Conservation (phyloP, 2,329 filamentous ascomycete species). For the Tricladium varicosporioides region DNA sequence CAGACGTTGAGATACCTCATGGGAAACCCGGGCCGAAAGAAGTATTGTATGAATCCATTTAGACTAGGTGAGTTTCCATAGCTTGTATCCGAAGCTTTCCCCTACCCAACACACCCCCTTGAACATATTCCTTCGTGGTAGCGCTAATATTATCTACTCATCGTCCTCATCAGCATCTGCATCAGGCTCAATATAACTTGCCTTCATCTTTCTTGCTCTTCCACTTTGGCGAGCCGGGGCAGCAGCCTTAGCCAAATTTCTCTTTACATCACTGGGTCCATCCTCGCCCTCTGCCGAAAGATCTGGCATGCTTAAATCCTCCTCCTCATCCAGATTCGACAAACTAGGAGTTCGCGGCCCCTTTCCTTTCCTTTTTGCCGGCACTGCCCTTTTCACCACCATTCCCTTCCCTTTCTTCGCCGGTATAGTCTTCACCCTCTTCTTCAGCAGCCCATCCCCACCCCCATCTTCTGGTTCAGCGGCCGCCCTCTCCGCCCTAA, state of each 20-base stretch:
- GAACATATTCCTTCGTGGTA: no score
- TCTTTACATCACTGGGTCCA: constrained; percentile 5
- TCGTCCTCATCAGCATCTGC: no score
- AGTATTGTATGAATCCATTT: no score
- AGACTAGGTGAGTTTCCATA: no score
- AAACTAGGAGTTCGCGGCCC: constrained; percentile 42
- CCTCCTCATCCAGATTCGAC: constrained; percentile 36
- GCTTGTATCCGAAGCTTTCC: no score
- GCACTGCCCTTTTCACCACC: no score
- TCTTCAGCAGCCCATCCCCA: background rate
- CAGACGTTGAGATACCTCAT: no score
- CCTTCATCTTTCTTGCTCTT: constrained; percentile 18
- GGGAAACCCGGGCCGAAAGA: no score
- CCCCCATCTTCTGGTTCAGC: constrained; percentile 6
- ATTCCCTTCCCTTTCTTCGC: background rate
- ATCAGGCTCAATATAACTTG: constrained; percentile 20
- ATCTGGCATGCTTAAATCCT: constrained; percentile 38
- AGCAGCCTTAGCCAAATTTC: background rate
- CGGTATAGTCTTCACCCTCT: background rate
- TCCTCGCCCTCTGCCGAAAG: constrained; percentile 37
- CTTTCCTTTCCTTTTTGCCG: constrained; percentile 30
- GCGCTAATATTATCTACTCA: no score
- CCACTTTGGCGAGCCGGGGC: constrained; percentile 21
- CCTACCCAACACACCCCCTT: no score
- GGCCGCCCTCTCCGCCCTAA: constrained; percentile 15